Evolutionary conservation across 768 basidiomycete genomes (phyloP).

Genomic region (Roridomyces roridus): DNA sequence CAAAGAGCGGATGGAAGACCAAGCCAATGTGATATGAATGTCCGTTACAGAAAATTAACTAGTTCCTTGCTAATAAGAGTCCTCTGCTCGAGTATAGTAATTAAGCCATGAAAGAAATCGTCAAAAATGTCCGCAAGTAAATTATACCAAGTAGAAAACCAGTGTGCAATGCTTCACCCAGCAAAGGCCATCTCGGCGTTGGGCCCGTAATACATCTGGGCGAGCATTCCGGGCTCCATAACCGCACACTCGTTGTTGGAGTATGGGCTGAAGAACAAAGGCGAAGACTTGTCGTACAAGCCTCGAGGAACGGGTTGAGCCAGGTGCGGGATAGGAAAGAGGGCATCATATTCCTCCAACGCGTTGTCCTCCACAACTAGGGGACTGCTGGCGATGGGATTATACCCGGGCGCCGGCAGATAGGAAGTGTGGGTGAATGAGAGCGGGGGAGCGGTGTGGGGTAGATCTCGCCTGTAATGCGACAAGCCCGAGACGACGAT

Average conservation of each 20-base stretch:
- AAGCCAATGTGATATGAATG: conserved; percentile 20
- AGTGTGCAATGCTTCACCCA: conserved; percentile 2
- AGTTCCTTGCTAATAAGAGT: conserved; percentile 13
- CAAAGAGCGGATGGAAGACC: conserved; percentile 53
- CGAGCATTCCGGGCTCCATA: conserved; percentile 8
- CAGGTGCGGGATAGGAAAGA: conserved; percentile 33
- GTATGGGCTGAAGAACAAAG: conserved; percentile 25
- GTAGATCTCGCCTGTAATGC: conserved; percentile 26
- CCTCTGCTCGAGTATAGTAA: conserved; percentile 14
- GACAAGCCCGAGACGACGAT: conserved; percentile 21
- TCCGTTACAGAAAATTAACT: conserved; percentile 10
- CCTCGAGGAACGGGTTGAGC: conserved; percentile 33
- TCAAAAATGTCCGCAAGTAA: conserved; percentile 11
- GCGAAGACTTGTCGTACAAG: conserved; percentile 29
- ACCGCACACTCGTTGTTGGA: conserved; percentile 18
- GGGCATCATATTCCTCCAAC: conserved; percentile 28
- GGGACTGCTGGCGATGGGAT: conserved; percentile 4
- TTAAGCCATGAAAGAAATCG: conserved; percentile 15
- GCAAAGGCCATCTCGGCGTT: conserved; percentile 15
- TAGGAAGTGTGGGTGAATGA: conserved; percentile 26
- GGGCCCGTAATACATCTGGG: conserved; percentile 16
- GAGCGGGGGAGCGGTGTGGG: conserved; percentile 30
- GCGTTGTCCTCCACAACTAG: conserved; percentile 7
- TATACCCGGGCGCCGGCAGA: conserved; percentile 8
- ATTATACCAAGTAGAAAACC: conserved; percentile 11